These are phyloP conservation scores for Fusarium kyushuense DNA, from an alignment of 2,329 filamentous ascomycete genomes.

Conservation along the genomic window DNA sequence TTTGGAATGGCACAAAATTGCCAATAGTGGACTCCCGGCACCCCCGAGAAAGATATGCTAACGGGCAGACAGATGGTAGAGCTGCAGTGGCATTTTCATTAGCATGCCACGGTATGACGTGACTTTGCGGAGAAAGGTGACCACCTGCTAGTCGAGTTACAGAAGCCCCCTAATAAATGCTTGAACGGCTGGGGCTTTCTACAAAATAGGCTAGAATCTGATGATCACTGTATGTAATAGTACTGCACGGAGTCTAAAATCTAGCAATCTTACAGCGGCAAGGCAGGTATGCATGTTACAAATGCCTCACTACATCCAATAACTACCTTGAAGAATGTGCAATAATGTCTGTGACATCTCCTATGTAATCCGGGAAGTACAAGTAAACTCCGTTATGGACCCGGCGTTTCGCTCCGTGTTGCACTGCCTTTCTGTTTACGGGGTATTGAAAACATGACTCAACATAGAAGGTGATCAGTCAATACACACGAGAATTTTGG, in stretches of 20 bases:
- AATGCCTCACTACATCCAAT: neutral
- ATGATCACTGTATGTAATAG: neutral
- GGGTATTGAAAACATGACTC: neutral
- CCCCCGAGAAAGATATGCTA: neutral
- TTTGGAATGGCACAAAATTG: neutral
- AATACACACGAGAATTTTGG: conserved; percentile 4
- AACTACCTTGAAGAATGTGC: neutral
- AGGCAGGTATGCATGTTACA: too few species aligned
- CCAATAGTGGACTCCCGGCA: neutral
- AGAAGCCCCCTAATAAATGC: neutral
- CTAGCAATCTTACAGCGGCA: neutral
- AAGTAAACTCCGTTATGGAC: neutral
- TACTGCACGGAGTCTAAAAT: neutral
- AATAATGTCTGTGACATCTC: neutral
- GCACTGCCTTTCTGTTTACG: neutral
- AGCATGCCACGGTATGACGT: neutral
- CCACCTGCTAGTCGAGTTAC: neutral
- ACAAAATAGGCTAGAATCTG: neutral
- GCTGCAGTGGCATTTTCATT: neutral
- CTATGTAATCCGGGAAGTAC: conserved; percentile 1
- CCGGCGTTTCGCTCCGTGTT: neutral
- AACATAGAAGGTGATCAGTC: neutral
- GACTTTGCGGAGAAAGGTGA: neutral
- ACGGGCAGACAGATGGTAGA: neutral
- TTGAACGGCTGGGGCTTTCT: neutral